Evolutionary conservation across 768 basidiomycete genomes (phyloP).

Genomic region (Arthromyces matolae): DNA sequence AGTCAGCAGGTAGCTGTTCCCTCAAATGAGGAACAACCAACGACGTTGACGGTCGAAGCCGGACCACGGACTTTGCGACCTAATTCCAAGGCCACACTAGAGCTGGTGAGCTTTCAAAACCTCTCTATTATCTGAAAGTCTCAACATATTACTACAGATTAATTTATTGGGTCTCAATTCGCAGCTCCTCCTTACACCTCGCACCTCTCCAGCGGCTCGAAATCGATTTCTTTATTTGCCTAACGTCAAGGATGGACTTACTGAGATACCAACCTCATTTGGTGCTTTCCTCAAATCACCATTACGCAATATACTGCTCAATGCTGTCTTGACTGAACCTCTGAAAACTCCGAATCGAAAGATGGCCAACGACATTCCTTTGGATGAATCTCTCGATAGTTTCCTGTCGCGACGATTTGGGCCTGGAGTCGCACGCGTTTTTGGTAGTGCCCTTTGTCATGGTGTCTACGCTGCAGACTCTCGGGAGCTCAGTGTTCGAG

Average conservation of each 20-base stretch:
- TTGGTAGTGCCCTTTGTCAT: slow-evolving; percentile 82
- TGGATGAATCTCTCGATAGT: slow-evolving; percentile 78
- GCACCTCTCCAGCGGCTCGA: slow-evolving; percentile 66
- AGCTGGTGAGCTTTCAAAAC: slow-evolving; percentile 84
- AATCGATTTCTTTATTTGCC: slow-evolving; percentile 68
- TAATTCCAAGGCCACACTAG: slow-evolving; percentile 65
- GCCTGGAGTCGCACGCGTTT: slow-evolving; percentile 59
- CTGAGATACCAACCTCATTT: slow-evolving; percentile 42
- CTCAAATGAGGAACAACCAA: slow-evolving; percentile 9
- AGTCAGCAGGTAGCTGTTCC: too few relatives aligned
- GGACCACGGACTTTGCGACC: slow-evolving; percentile 89
- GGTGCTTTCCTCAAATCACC: slow-evolving; percentile 36
- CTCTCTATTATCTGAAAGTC: too few relatives aligned
- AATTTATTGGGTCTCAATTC: slow-evolving; percentile 63
- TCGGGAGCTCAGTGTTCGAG: slow-evolving; percentile 63
- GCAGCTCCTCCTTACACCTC: slow-evolving; percentile 63
- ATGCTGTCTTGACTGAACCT: slow-evolving; percentile 55
- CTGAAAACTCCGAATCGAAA: slow-evolving; percentile 43
- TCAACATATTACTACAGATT: slow-evolving; percentile 47
- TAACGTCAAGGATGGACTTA: slow-evolving; percentile 41
- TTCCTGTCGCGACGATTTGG: slow-evolving; percentile 79
- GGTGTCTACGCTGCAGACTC: slow-evolving; percentile 93
- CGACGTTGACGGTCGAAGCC: slow-evolving; percentile 66
- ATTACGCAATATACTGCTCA: slow-evolving; percentile 43
- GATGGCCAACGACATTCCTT: neutral